phyloP scores from a whole-genome alignment of 2,329 filamentous ascomycete genomes.

The Pseudocercospora fijiensis region DNA sequence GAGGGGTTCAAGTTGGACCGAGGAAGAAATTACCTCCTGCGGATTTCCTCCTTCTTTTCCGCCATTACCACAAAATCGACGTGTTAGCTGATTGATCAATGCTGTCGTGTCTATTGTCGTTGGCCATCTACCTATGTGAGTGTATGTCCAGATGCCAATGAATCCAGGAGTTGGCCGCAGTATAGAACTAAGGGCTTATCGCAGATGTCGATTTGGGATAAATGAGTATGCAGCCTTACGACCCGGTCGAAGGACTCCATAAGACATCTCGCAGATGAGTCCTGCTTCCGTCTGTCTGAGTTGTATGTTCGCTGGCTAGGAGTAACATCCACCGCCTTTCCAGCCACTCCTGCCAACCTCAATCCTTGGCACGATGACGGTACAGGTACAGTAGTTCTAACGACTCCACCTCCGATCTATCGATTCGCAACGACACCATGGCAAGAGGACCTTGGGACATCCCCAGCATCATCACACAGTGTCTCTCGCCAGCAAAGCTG shows the following conservation, averaged over 20 bases:
- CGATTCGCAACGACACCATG: background rate
- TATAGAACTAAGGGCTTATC: too few species aligned
- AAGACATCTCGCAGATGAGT: too few species aligned
- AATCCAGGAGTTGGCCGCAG: background rate
- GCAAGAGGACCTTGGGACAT: background rate
- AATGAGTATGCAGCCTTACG: too few species aligned
- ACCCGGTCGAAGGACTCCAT: too few species aligned
- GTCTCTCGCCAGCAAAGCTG: constrained; percentile 42
- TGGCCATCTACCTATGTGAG: background rate
- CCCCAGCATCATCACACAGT: constrained; percentile 13
- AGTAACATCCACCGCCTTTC: background rate
- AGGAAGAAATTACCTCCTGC: background rate
- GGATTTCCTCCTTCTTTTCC: background rate
- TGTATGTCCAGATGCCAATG: background rate
- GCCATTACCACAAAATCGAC: background rate
- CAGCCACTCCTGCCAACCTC: background rate
- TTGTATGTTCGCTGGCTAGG: background rate
- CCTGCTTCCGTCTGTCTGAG: background rate
- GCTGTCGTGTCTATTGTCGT: background rate
- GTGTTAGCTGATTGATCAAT: background rate
- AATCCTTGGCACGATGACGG: background rate
- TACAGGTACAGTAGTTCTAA: too few species aligned
- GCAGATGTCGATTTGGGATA: too few species aligned
- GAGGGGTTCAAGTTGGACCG: constrained; percentile 14
- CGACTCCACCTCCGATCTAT: too few species aligned